Evolutionary conservation across 805 yeast species (phyloP).

Genomic region (Sugiyamaella americana): DNA sequence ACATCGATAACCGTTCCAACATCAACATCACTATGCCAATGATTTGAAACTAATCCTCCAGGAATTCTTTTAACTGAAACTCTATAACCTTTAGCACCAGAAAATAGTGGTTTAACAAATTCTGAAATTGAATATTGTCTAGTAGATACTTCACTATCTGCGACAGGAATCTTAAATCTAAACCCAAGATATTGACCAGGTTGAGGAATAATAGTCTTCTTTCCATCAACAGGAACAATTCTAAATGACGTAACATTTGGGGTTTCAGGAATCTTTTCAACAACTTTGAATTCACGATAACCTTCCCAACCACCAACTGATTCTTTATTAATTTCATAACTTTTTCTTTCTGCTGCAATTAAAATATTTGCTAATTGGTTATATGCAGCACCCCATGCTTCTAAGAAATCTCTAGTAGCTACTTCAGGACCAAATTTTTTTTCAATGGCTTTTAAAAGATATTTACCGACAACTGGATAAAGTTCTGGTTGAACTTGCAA

Average conservation of each 20-base stretch:
- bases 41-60: conserved; percentile 47
- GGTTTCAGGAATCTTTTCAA: conserved; percentile 40
- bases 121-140: conserved; percentile 58
- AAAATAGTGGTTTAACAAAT: conserved; percentile 12
- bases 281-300: conserved; percentile 47
- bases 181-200: conserved; percentile 45
- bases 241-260: conserved; percentile 46
- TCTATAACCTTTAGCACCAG: conserved; percentile 40
- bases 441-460: conserved; percentile 48
- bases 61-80: conserved; percentile 50
- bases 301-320: conserved; percentile 51
- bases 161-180: conserved; percentile 29
- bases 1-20: conserved; percentile 45
- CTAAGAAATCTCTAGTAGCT: conserved; percentile 54
- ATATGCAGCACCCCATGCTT: conserved; percentile 65
- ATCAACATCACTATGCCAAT: conserved; percentile 42
- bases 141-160: conserved; percentile 38
- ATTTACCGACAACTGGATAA: conserved; percentile 57
- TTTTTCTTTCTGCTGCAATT: conserved; percentile 47
- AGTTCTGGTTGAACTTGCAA: conserved; percentile 58
- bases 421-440: conserved; percentile 47
- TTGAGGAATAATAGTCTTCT: conserved; percentile 14
- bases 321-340: conserved; percentile 36
- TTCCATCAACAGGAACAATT: conserved; percentile 42
- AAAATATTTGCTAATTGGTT: conserved; percentile 54